Evolutionary conservation across 2,329 filamentous ascomycete genomes (phyloP), one percentile per base, ranked within the genome.

Genomic region (Cladosporium sp.): DNA sequence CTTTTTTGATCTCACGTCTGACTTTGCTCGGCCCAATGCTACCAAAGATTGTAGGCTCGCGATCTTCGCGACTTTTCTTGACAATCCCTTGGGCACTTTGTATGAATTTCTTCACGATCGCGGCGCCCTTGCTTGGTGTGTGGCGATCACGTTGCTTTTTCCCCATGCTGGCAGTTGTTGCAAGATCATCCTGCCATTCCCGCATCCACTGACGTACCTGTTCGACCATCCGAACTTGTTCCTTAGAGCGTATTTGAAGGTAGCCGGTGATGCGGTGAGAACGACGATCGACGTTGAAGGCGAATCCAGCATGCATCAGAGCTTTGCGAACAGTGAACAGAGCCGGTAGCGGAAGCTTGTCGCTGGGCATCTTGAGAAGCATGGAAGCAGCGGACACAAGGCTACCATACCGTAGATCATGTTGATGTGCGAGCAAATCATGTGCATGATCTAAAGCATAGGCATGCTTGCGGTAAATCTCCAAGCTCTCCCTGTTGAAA

Each of bases 321-420:
- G 83, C 78, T 50, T 79, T 79, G 57, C 89, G 84, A 6, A 90
- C 80, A 3, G 87, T 86, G 59, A 88, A 86, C 4, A 89, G 67
- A 7, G 77, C 63, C 13, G 58, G 52, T 12, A 57, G 38, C n/a
- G 62, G 50, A 11, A 66, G 18, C 65, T 62, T 1, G 25, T 61
- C 52, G 12, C 61, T 48, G 11, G 53, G 55, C 57, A 56, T 48
- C 11, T 60, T 59, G 49, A 73, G 62, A 19, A 79, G 59, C 7
- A 61, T 67, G 29, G 67, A 64, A 1, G 76, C 70, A 38, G 78
- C 73, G 15, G 73, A 69, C 0, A 67, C 57, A 20, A 79, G 61
- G 5, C 69, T 75, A 59, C 76, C 72, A 60, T 74, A 74, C 8
- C 69, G 69, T 29, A 72, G 66, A 40, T 71, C 68, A 1, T 59